These are phyloP conservation scores for Chalciporus piperatus DNA, from an alignment of 768 basidiomycete species.

Conservation along the genomic window DNA sequence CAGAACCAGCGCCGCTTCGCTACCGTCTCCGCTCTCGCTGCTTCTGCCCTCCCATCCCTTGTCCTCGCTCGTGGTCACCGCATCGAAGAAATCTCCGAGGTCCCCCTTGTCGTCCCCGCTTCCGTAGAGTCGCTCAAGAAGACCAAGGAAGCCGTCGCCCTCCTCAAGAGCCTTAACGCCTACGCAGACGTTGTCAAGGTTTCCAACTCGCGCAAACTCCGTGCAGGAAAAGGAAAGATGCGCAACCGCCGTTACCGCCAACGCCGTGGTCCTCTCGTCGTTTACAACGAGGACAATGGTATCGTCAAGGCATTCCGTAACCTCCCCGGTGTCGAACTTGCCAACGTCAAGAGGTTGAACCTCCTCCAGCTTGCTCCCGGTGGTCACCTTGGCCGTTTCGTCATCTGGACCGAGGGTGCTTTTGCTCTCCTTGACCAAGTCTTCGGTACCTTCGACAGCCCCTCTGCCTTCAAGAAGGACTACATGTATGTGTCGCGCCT, in stretches of 20 bases:
- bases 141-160: constrained; percentile 94
- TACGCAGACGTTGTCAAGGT: constrained; percentile 95
- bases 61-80: constrained; percentile 99
- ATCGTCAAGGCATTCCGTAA: constrained; percentile 99
- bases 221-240: constrained; percentile 96
- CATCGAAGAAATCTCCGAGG: constrained; percentile 95
- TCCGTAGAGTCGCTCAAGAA: constrained; percentile 85
- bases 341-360: constrained; percentile 91
- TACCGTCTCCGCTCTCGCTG: constrained; percentile 94
- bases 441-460: constrained; percentile 92
- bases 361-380: constrained; percentile 99
- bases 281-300: constrained; percentile 96
- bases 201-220: constrained; percentile 93
- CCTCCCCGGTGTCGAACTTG: constrained; percentile 95
- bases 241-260: constrained; percentile 96
- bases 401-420: constrained; percentile 98
- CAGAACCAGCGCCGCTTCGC: constrained; percentile 99
- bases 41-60: constrained; percentile 92
- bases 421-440: constrained; percentile 92
- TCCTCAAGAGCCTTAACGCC: constrained; percentile 87
- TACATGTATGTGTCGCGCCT: constrained; percentile 56
- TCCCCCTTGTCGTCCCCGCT: constrained; percentile 86
- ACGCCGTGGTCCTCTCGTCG: constrained; percentile 94
- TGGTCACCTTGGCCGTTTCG: constrained; percentile 97
- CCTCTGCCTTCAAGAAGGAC: constrained; percentile 83